Conservation (phyloP, 139 green algal species). For the Microglena sp. region DNA sequence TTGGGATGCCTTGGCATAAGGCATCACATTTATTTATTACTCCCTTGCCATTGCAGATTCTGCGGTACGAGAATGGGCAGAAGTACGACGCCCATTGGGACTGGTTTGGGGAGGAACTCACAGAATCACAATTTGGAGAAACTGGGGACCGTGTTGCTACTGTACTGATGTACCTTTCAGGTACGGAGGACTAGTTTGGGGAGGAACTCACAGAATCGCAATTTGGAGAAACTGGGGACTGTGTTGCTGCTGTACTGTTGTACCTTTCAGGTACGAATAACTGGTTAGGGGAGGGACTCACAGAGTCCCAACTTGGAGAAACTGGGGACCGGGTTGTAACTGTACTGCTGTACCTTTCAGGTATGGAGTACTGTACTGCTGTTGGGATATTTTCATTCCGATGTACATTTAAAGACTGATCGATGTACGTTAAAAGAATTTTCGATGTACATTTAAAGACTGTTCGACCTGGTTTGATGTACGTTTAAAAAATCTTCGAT, state of each 20-base stretch:
- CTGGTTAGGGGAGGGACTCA: not conserved
- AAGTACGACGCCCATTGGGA: slow-evolving; percentile 24
- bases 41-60: no score
- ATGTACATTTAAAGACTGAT: no score
- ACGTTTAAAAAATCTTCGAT: no score
- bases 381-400: no score
- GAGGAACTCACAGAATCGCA: not conserved
- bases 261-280: slow-evolving; percentile 26
- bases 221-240: slow-evolving; percentile 8
- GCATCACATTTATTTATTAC: no score
- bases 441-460: no score
- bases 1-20: no score
- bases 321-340: slow-evolving; percentile 29
- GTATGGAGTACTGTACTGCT: not conserved
- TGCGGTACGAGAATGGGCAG: slow-evolving; percentile 29
- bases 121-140: not conserved
- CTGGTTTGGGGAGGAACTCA: slow-evolving; percentile 4
- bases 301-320: not conserved
- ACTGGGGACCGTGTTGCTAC: slow-evolving; percentile 31
- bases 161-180: slow-evolving; percentile 42
- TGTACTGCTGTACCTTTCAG: slow-evolving; percentile 42
- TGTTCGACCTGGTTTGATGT: no score
- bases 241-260: slow-evolving; percentile 41
- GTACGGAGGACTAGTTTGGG: not conserved
- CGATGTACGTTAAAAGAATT: no score